Percentiles rank a stretch among this genome's conserved stretches.
phyloP scores from a whole-genome alignment of 2,329 filamentous ascomycete species.

The Neobulgaria alba region DNA sequence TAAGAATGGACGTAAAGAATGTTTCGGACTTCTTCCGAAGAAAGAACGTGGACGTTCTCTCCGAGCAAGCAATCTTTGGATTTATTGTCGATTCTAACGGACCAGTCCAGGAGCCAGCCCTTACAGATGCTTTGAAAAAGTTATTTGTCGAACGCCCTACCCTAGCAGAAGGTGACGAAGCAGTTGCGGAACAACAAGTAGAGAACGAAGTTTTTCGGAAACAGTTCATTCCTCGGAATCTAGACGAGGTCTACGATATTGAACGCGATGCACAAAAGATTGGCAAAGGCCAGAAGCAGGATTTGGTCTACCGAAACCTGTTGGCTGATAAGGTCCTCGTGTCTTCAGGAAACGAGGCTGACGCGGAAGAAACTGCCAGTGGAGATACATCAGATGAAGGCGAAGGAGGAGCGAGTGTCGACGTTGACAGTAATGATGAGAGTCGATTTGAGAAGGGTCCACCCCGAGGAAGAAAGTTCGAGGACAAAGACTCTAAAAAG shows the following conservation, averaged over 20 bases:
- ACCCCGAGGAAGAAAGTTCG: conserved; percentile 75
- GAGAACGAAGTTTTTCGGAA: conserved; percentile 91
- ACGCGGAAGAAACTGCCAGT: conserved; percentile 32
- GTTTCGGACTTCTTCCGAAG: conserved; percentile 85
- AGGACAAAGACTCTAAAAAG: conserved; percentile 86
- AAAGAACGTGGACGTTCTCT: conserved; percentile 72
- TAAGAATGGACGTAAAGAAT: conserved; percentile 98
- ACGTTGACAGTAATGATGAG: conserved; percentile 40
- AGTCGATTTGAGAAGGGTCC: conserved; percentile 53
- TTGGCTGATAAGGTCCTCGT: conserved; percentile 57
- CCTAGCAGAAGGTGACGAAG: conserved; percentile 46
- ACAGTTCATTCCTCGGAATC: conserved; percentile 91
- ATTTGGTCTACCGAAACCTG: conserved; percentile 79
- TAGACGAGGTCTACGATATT: conserved; percentile 94
- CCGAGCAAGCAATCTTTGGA: conserved; percentile 72
- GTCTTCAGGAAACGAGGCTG: conserved; percentile 32
- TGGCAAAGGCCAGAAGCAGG: conserved; percentile 60
- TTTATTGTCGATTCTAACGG: conserved; percentile 65
- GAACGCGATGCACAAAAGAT: conserved; percentile 82
- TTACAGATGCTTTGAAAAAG: conserved; percentile 54
- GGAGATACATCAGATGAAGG: conserved; percentile 31
- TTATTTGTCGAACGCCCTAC: conserved; percentile 52
- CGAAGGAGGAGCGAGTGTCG: conserved; percentile 16
- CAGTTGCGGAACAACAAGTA: conserved; percentile 54
- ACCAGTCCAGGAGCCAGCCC: conserved; percentile 49